Conservation (phyloP, 1,139 yeast species). For the Scheffersomyces illinoinensis region DNA sequence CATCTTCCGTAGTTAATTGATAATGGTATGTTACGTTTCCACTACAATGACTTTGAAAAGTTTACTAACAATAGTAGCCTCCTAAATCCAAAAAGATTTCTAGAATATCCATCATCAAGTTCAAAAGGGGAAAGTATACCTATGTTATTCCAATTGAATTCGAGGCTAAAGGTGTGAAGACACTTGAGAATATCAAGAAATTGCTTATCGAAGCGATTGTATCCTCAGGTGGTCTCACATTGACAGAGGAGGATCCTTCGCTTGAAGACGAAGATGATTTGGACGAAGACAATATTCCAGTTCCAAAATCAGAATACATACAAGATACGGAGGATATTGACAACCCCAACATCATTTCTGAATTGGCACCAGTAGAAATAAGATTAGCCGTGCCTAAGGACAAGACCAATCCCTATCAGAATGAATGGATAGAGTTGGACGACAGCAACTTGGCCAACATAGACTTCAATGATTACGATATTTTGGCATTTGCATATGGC, state of each 20-base stretch:
- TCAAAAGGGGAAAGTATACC: slow-evolving; percentile 45
- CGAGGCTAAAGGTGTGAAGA: slow-evolving; percentile 14
- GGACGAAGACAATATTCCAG: slow-evolving; percentile 23
- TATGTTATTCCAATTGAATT: slow-evolving; percentile 41
- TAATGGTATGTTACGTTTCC: not conserved
- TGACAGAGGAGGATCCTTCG: slow-evolving; percentile 15
- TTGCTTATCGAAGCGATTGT: slow-evolving; percentile 40
- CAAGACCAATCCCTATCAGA: slow-evolving; percentile 37
- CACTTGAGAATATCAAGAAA: slow-evolving; percentile 30
- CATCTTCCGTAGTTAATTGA: not conserved
- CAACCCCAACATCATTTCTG: slow-evolving; percentile 3
- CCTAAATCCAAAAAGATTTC: slow-evolving; percentile 12
- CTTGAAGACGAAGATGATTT: slow-evolving; percentile 13
- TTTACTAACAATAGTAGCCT: slow-evolving; percentile 10
- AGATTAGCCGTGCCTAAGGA: slow-evolving; percentile 45
- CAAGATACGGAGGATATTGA: slow-evolving; percentile 18
- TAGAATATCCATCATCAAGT: slow-evolving; percentile 35
- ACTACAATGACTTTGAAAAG: not conserved
- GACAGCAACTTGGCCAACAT: slow-evolving; percentile 25
- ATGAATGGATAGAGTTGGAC: slow-evolving; percentile 40
- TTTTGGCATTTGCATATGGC: slow-evolving; percentile 40
- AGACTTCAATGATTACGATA: slow-evolving; percentile 38
- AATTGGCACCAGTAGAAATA: slow-evolving; percentile 21
- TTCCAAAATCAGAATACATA: slow-evolving; percentile 32
- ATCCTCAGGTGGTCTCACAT: slow-evolving; percentile 47